Conservation (phyloP, 768 basidiomycete genomes). For the Xanthoconium purpureum region DNA sequence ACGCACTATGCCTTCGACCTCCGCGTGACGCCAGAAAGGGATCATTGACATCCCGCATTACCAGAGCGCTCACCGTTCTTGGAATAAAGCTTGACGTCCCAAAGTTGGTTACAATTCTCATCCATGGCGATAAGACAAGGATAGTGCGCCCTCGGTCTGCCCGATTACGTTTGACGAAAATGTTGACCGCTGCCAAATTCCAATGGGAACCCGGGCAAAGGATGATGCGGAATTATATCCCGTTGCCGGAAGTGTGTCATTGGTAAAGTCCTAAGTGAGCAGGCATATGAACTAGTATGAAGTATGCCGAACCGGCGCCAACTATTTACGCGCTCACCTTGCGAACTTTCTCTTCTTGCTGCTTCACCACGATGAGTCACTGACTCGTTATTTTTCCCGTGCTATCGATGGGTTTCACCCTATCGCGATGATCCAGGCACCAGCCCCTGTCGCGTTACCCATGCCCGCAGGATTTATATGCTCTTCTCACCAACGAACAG, state of each 20-base stretch:
- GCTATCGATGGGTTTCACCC: background rate
- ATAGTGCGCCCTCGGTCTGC: too few relatives aligned
- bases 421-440: background rate
- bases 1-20: too few relatives aligned
- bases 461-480: background rate
- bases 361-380: background rate
- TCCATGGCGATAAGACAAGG: background rate
- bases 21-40: background rate
- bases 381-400: background rate
- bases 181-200: too few relatives aligned
- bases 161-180: background rate
- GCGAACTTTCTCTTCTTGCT: background rate
- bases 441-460: background rate
- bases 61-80: background rate
- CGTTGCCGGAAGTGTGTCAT: background rate
- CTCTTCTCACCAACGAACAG: background rate
- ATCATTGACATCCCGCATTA: background rate
- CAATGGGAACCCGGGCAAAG: background rate
- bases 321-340: background rate
- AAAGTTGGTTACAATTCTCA: constrained; percentile 4
- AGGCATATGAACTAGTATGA: too few relatives aligned
- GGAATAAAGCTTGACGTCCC: background rate
- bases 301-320: background rate
- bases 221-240: background rate
- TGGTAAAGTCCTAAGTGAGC: background rate